Conservation (phyloP, 805 yeast genomes). For the Cyberlindnera japonica region DNA sequence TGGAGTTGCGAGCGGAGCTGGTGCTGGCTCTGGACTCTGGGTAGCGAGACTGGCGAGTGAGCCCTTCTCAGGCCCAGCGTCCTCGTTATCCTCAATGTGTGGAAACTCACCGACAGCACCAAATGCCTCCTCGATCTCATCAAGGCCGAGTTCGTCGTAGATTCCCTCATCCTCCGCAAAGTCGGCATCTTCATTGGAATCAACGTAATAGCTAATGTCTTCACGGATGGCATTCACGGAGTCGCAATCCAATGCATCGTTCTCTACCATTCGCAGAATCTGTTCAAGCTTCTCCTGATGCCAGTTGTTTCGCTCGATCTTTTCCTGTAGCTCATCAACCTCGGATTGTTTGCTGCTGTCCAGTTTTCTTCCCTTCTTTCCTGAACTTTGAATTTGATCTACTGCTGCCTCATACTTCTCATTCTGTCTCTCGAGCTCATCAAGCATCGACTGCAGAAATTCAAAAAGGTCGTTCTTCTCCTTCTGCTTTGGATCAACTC, state of each 20-base stretch:
- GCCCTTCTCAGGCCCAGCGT: conserved; percentile 11
- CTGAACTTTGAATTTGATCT: conserved; percentile 47
- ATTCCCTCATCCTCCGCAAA: conserved; percentile 91
- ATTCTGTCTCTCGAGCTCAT: conserved; percentile 75
- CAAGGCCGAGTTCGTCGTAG: conserved; percentile 80
- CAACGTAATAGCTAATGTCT: conserved; percentile 90
- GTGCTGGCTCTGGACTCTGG: background rate
- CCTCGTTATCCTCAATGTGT: conserved; percentile 13
- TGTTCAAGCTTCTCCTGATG: conserved; percentile 78
- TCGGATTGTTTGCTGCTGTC: conserved; percentile 53
- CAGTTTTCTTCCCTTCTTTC: conserved; percentile 48
- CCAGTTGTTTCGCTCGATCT: conserved; percentile 68
- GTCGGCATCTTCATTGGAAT: conserved; percentile 88
- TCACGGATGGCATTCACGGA: conserved; percentile 74
- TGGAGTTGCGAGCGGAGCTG: background rate
- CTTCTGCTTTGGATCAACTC: conserved; percentile 72
- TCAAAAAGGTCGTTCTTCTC: conserved; percentile 70
- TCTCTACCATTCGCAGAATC: conserved; percentile 71
- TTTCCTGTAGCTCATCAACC: conserved; percentile 58
- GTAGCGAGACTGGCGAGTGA: conserved; percentile 2
- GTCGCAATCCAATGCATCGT: conserved; percentile 75
- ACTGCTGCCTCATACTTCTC: conserved; percentile 75
- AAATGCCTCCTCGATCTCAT: conserved; percentile 50
- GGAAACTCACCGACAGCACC: conserved; percentile 44
- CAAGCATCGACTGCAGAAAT: conserved; percentile 68